Base-by-base conservation (phyloP, 257 asterid species). In the Anisodus tanguticus region DNA sequence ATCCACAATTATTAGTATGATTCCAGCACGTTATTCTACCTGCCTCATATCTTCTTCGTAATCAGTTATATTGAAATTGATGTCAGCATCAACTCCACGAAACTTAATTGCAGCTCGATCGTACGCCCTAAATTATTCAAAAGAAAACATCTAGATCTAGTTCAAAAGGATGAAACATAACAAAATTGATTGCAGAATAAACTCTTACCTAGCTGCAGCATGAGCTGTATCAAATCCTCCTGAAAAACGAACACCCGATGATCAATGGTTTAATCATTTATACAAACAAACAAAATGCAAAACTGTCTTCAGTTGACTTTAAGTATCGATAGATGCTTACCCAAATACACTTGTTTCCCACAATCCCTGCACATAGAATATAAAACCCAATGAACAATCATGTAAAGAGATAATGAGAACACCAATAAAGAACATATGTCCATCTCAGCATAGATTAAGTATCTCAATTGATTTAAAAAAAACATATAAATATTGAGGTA, bases 161-260 rank as follows among this genome's bases (percentile, higher is more conserved):
- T 66, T 67, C 51, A 26, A 31, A 84, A 83, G 35, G 37, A 49
- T 39, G 26, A 78, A 37, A 67, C 22, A 9, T 45, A 79, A 53
- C 82, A 31, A 70, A 68, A 84, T 85, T 31, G 70, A 41, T 37
- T 4, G 17, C 57, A 39, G 84, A 60, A 22, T 53, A 22, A 86
- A 57, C 53, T 17, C 78, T 84, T 84, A 94, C 99, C 97, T 89
- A 88, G 98, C 98, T 35, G 98, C 98, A 82, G 93, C 89, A 88
- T 93, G 97, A 87, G 98, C 98, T n/a, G 98, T 94, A 88, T 95
- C 99, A 81, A 95, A 95, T 83, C 98, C 99, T 68, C 98, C 99
- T 95, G 90, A 86, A 91, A 71, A 62, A 78, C 19, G 39, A 78
- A 80, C 19, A 55, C 16, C 69, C 79, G 55, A 60, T 9, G 13